A percentile compares a stretch with the other conserved stretches of the same genome.
Evolutionary conservation across 2,329 filamentous ascomycete genomes (phyloP).

Genomic region (Parastagonospora nodorum): DNA sequence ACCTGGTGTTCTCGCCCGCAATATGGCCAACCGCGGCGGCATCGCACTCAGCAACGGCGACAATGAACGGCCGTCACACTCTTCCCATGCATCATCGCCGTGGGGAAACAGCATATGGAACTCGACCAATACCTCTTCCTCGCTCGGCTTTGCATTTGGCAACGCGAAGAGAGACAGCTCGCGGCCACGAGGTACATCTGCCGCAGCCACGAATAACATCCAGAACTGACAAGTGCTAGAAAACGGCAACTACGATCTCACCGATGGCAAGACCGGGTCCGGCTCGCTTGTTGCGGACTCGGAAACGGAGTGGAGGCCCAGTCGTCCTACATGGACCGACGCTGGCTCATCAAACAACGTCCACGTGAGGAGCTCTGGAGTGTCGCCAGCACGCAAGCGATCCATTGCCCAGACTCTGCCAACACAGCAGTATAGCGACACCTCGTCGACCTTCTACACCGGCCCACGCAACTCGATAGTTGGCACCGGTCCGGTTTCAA

Average conservation of each 20-base stretch:
- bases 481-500: slow-evolving; percentile 28
- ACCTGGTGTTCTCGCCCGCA: slow-evolving; percentile 23
- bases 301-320: slow-evolving; percentile 68
- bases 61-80: slow-evolving; percentile 33
- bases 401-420: slow-evolving; percentile 44
- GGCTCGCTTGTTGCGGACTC: slow-evolving; percentile 71
- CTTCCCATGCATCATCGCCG: slow-evolving; percentile 28
- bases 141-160: slow-evolving; percentile 34
- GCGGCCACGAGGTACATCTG: slow-evolving; percentile 36
- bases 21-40: slow-evolving; percentile 33
- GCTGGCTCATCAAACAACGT: slow-evolving; percentile 29
- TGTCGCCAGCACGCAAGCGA: slow-evolving; percentile 45
- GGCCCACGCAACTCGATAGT: slow-evolving; percentile 26
- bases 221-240: slow-evolving; percentile 32
- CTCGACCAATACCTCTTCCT: slow-evolving; percentile 14
- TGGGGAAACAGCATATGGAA: slow-evolving; percentile 48
- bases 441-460: slow-evolving; percentile 35
- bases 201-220: not conserved
- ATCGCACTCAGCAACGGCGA: slow-evolving; percentile 38
- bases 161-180: slow-evolving; percentile 38
- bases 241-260: slow-evolving; percentile 37
- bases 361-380: slow-evolving; percentile 43
- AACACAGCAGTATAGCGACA: slow-evolving; percentile 38
- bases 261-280: slow-evolving; percentile 68
- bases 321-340: slow-evolving; percentile 65